phyloP scores from a whole-genome alignment of 352 stramenopile genomes.

The Globisporangium heterothallicum region DNA sequence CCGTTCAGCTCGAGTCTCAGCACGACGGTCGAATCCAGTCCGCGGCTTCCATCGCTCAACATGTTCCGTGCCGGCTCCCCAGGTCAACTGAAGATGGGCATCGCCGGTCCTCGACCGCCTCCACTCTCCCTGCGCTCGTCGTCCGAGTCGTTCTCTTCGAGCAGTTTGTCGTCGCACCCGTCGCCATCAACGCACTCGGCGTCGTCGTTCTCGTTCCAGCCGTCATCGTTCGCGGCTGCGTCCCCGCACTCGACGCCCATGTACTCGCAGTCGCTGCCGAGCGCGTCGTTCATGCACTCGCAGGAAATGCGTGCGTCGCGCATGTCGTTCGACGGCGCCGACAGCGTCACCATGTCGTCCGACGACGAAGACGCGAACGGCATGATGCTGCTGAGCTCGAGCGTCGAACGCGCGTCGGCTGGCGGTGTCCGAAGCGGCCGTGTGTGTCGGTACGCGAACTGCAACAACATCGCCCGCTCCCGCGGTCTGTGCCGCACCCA shows the following conservation, averaged over 20 bases:
- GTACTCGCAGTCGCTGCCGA: conserved; percentile 70
- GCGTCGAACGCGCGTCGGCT: conserved; percentile 35
- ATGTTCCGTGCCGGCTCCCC: conserved; percentile 63
- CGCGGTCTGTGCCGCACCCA: conserved; percentile 71
- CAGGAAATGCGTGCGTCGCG: conserved; percentile 27
- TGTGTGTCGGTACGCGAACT: conserved; percentile 77
- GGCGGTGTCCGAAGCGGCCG: conserved; percentile 45
- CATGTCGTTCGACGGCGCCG: conserved; percentile 56
- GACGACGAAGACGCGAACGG: conserved; percentile 57
- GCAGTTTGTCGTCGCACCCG: conserved; percentile 19
- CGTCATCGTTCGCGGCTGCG: conserved; percentile 20
- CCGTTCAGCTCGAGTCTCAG: conserved; percentile 34
- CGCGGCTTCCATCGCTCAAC: conserved; percentile 64
- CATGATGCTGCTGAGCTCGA: conserved; percentile 72
- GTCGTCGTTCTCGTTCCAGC: conserved; percentile 38
- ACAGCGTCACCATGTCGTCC: conserved; percentile 59
- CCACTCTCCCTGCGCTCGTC: conserved; percentile 55
- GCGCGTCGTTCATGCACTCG: conserved; percentile 63
- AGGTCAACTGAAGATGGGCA: conserved; percentile 56
- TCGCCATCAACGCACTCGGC: conserved; percentile 29
- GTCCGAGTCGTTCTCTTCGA: conserved; percentile 44
- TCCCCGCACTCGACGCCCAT: conserved; percentile 25
- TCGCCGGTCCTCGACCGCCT: conserved; percentile 39
- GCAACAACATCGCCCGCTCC: conserved; percentile 82
- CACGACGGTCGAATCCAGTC: conserved; percentile 54